Evolutionary conservation across 177 flowering plant species (phyloP), one percentile per base, ranked within the genome.

Genomic region (Telopea speciosissima): DNA sequence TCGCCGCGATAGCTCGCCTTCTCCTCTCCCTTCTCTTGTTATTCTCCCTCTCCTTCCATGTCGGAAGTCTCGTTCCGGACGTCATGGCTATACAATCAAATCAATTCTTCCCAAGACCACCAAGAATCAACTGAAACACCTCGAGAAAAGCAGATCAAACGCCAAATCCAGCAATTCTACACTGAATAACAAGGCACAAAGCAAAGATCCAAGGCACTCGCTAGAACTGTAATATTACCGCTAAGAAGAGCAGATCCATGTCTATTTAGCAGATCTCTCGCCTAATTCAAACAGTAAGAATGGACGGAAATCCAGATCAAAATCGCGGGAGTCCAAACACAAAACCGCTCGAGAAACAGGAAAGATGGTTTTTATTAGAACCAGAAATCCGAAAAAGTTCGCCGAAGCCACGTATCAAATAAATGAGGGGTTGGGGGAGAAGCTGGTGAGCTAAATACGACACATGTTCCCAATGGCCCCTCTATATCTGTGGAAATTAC

Each of bases 1-100:
- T 86, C 40, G 92, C 90, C 0, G 92, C 89, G 62, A 88, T 87
- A 1, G 92, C 92, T 68, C 92, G 79, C 71, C 92, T 70, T 68
- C 89, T 71, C 67, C 90, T 72, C 81, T 88, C 92, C 33, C 92
- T 76, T 52, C 79, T 77, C 86, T 84, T 87, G 84, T 87, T 88
- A 77, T 88, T 88, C 85, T 87, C 90, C 67, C 90, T 79, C 80
- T 88, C 91, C 77, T 77, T 86, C 88, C 86, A 86, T 58, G 89
- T 80, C 70, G 91, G 89, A 71, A 84, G 62, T 75, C 91, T 69
- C 36, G 83, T 45, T 69, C 89, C 89, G 25, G 84, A 74, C 75
- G 84, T 84, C 84, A 83, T 82, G 70, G 10, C 71, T n/a, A 10
- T 21, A 49, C 24, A 60, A 36, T 23, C 72, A 23, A 28, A 25